These are phyloP conservation scores for Dictyostelium discoideum DNA, from an alignment of 78 protist species.

Conservation along the genomic window DNA sequence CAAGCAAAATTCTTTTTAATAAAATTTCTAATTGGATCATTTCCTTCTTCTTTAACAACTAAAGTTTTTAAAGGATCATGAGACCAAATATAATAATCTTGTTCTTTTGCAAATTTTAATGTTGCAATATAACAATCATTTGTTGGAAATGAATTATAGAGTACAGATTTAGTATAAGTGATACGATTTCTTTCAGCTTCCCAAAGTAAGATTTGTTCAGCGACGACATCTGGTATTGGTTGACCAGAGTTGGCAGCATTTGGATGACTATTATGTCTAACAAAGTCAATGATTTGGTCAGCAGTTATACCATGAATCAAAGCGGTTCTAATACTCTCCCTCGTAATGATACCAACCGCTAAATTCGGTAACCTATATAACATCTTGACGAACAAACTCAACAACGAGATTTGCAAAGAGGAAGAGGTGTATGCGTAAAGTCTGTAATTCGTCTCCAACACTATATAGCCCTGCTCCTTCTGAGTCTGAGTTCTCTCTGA, in stretches of 20 bases:
- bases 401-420: constrained; percentile 47
- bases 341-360: constrained; percentile 64
- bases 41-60: constrained; percentile 49
- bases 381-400: constrained; percentile 64
- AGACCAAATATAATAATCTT: constrained; percentile 7
- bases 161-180: constrained; percentile 25
- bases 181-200: constrained; percentile 56
- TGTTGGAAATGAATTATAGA: constrained; percentile 59
- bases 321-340: constrained; percentile 64
- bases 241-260: constrained; percentile 15
- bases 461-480: constrained; percentile 56
- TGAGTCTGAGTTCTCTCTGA: not conserved
- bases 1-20: constrained; percentile 55
- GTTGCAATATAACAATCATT: constrained; percentile 32
- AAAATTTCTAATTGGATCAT: constrained; percentile 38
- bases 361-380: constrained; percentile 51
- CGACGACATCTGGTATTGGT: constrained; percentile 60
- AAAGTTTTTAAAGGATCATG: constrained; percentile 5
- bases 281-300: constrained; percentile 57
- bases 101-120: constrained; percentile 39
- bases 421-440: constrained; percentile 61
- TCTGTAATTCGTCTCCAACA: constrained; percentile 60
- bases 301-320: constrained; percentile 72
- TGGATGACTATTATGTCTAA: constrained; percentile 60
- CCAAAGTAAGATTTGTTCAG: constrained; percentile 62